Base-by-base conservation (phyloP, 805 yeast genomes). In the Jamesozyma rosinii region DNA sequence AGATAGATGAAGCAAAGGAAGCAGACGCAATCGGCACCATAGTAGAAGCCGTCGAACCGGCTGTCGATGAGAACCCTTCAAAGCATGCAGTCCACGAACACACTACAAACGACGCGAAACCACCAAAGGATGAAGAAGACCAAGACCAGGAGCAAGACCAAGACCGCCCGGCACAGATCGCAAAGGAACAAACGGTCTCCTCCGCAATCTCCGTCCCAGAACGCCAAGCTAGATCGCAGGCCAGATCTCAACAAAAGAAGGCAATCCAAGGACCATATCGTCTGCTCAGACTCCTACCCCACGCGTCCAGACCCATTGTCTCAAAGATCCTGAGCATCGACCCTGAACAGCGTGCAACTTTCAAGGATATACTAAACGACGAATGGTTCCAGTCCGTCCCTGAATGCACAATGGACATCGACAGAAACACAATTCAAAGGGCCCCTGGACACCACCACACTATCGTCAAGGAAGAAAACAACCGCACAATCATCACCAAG, bases 261-360 rank as follows among this genome's bases (percentile, higher is more conserved):
- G 79, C 77, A 48, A 75, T 82, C 17, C 87, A 82, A 53, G 94
- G 94, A 3, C 90, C 92, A 11, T 84, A 84, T 64, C 70, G 92
- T 58, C 66, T 84, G 47, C 76, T 84, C 81, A 74, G 94, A 63
- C 65, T 83, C 37, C 63, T 84, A 30, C 94, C 94, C 9, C 94
- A 84, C 59, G 87, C 89, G 5, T 68, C 92, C 13, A 72, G 94
- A 59, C 90, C 90, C 9, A 67, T 84, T 13, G 69, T 84, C 24
- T 78, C 83, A 18, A 69, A 65, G 43, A 81, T 84, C 79, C 63
- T 84, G 20, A 68, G 69, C 39, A 67, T 81, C 6, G 84, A 82
- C 49, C 79, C 83, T 6, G 44, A 44, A 0, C 64, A 70, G 43
- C 71, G 92, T 53, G 85, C 88, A 2, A 74, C 83, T 1, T 65